A percentile compares a stretch with the other conserved stretches of the same genome.
Evolutionary conservation across 345 rosid species (phyloP).

Genomic region (Eucalyptus tenuipes): DNA sequence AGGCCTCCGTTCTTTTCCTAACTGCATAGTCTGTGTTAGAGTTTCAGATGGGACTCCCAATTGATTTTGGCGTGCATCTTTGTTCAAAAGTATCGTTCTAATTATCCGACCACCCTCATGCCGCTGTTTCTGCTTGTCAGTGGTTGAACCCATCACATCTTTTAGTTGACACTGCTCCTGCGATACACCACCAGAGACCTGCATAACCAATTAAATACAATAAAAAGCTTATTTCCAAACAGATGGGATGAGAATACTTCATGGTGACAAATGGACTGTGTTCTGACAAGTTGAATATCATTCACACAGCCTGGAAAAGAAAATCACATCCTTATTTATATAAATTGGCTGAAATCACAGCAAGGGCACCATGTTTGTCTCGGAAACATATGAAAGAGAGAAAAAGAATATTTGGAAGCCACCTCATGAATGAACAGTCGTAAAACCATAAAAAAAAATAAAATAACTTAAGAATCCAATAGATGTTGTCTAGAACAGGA

Average conservation of each 20-base stretch:
- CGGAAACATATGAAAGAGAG: not conserved
- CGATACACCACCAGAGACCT: slow-evolving; percentile 11
- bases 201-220: not conserved
- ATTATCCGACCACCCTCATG: slow-evolving; percentile 32
- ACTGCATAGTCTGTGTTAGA: slow-evolving; percentile 13
- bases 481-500: not conserved
- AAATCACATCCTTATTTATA: not conserved
- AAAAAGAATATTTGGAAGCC: not conserved
- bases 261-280: not conserved
- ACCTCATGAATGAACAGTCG: not conserved
- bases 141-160: slow-evolving; percentile 11
- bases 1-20: slow-evolving; percentile 37
- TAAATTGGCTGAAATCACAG: not conserved
- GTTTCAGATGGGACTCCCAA: slow-evolving; percentile 27
- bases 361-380: not conserved
- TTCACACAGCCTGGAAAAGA: not conserved
- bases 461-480: not conserved
- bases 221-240: not conserved
- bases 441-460: not conserved
- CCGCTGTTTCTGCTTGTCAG: slow-evolving; percentile 30
- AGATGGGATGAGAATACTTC: not conserved
- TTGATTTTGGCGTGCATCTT: slow-evolving; percentile 33
- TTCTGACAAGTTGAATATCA: not conserved
- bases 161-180: slow-evolving; percentile 22
- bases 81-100: slow-evolving; percentile 31